Conservation (phyloP, 2,329 filamentous ascomycete genomes). For the Cordyceps farinosa region DNA sequence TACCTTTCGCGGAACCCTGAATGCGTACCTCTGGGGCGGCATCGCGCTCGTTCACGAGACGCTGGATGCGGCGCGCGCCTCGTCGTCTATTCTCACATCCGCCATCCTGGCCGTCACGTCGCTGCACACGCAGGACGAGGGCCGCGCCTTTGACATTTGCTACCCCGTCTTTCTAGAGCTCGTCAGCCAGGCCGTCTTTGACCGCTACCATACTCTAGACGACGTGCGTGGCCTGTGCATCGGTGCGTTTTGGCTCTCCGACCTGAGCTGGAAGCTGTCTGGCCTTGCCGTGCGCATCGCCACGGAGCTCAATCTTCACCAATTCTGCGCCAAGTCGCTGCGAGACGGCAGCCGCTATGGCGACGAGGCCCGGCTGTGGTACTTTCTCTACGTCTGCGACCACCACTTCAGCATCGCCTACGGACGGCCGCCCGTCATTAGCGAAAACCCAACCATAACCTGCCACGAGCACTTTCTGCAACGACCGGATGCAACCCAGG, state of each 20-base stretch:
- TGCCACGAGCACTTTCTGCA: slow-evolving; percentile 54
- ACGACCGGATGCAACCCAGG: slow-evolving; percentile 46
- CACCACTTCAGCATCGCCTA: slow-evolving; percentile 65
- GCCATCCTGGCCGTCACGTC: slow-evolving; percentile 34
- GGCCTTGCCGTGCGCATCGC: slow-evolving; percentile 56
- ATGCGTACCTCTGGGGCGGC: slow-evolving; percentile 33
- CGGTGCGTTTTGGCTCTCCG: slow-evolving; percentile 62
- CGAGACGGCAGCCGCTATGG: slow-evolving; percentile 43
- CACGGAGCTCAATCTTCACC: slow-evolving; percentile 54
- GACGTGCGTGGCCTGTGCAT: slow-evolving; percentile 59
- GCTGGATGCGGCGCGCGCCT: slow-evolving; percentile 27
- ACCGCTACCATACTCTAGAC: slow-evolving; percentile 50
- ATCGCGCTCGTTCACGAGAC: slow-evolving; percentile 29
- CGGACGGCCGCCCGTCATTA: slow-evolving; percentile 54
- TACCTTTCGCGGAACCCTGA: slow-evolving; percentile 29
- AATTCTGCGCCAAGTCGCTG: slow-evolving; percentile 48
- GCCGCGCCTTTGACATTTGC: slow-evolving; percentile 51
- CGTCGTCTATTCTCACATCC: slow-evolving; percentile 29
- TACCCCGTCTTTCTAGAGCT: slow-evolving; percentile 56
- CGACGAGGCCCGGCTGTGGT: slow-evolving; percentile 58
- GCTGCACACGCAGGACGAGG: slow-evolving; percentile 31
- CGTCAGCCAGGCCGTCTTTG: slow-evolving; percentile 55
- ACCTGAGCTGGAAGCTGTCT: slow-evolving; percentile 53
- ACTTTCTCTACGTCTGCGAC: slow-evolving; percentile 61
- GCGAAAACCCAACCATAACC: slow-evolving; percentile 54